phyloP scores from a whole-genome alignment of 306 rosid genomes.

The Corylus heterophylla region DNA sequence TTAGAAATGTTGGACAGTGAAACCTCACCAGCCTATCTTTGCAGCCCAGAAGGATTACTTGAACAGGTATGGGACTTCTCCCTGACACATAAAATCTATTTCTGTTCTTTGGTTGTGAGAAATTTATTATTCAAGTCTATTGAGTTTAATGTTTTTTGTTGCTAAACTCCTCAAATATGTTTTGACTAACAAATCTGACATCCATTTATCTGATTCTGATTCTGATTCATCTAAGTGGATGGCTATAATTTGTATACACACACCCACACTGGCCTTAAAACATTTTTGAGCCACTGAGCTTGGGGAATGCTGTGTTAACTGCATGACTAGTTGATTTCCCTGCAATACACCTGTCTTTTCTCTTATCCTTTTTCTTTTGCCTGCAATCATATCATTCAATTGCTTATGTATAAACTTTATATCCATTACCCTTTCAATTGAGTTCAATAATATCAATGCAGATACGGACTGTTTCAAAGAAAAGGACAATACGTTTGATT shows the following conservation, averaged over 20 bases:
- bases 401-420: neutral
- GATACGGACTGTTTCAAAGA: constrained; percentile 31
- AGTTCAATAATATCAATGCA: constrained; percentile 5
- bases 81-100: too few relatives aligned
- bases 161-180: neutral
- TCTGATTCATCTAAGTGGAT: neutral
- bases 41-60: constrained; percentile 43
- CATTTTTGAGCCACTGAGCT: neutral
- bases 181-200: neutral
- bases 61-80: constrained; percentile 27
- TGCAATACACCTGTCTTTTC: neutral
- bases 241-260: neutral
- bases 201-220: neutral
- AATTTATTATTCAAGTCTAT: neutral
- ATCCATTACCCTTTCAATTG: neutral
- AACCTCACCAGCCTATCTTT: constrained; percentile 17
- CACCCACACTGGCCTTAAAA: neutral
- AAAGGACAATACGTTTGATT: constrained; percentile 26
- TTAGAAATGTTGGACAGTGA: constrained; percentile 39
- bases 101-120: neutral
- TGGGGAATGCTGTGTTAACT: neutral
- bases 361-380: too few relatives aligned
- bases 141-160: neutral
- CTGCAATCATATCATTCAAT: neutral
- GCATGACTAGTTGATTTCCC: neutral